phyloP scores from a whole-genome alignment of 176 grass and related monocot species.

The maize (Zea mays) region DNA sequence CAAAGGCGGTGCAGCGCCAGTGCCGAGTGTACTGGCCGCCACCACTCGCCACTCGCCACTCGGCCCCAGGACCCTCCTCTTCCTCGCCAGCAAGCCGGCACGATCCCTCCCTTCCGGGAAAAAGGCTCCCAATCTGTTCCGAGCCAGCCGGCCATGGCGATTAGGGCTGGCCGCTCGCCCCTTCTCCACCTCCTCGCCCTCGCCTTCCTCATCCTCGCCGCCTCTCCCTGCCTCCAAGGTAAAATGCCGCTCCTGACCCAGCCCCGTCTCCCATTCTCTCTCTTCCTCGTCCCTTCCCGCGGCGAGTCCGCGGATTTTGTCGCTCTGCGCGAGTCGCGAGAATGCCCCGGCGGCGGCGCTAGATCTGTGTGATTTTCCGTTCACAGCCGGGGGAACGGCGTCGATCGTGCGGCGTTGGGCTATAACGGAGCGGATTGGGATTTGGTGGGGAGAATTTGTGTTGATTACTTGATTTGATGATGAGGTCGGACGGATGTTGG shows the following conservation, averaged over 20 bases:
- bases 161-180: constrained; percentile 74
- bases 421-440: not conserved
- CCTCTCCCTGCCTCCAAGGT: constrained; percentile 64
- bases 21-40: constrained; percentile 6
- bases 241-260: not conserved
- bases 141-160: constrained; percentile 65
- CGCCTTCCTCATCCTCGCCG: constrained; percentile 43
- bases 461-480: not conserved
- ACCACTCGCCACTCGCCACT: constrained; percentile 11
- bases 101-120: no score
- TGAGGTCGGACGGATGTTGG: not conserved
- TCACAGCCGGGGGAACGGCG: not conserved
- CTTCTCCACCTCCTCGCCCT: constrained; percentile 40
- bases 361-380: constrained; percentile 27
- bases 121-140: not conserved
- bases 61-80: not conserved
- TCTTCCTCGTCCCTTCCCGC: not conserved
- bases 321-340: not conserved
- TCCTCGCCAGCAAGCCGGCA: constrained; percentile 13
- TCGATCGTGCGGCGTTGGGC: not conserved
- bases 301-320: not conserved
- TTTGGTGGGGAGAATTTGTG: not conserved
- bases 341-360: constrained; percentile 24
- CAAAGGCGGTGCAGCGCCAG: not conserved
- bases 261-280: constrained; percentile 1